Base-by-base conservation (phyloP, 2,329 filamentous ascomycete species). In the Xylaria sp. region DNA sequence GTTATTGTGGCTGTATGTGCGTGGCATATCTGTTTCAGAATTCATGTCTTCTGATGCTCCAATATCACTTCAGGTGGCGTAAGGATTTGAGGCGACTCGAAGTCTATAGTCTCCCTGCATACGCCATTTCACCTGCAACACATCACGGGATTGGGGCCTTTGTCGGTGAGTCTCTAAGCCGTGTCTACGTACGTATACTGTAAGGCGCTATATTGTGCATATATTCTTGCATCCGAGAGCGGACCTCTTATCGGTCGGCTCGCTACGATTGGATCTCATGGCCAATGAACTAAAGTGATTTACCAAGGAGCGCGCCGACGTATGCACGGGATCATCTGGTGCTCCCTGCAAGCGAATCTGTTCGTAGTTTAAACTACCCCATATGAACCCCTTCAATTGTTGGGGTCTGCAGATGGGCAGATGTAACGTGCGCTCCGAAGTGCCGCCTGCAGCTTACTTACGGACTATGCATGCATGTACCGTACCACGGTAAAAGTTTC, bases 191-290 rank as follows among this genome's bases (percentile, higher is more conserved):
- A 11, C 40, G 36, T 11, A 11, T 13, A 40, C 5, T 49, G 10
- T 7, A 17, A 48, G n/a, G 42, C 26, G 36, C 36, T 51, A 28
- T 49, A 9, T 51, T 31, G 26, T 62, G 57, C 65, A 66, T 60
- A 54, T 57, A 54, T 15, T 51, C 49, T 28, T 59, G 64, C 67
- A 65, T 69, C 67, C 65, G 65, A 69, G 53, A 67, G 60, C 60
- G 67, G 64, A 59, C 44, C 38, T 53, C 53, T 63, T 67, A 58
- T 58, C 54, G 53, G 20, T 53, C 59, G n/a, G 46, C 38, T 60
- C 17, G 36, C 33, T 62, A 38, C 17, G 44, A 26, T 28, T 11
- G n/a, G 31, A 28, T 15, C 6, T 40, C 42, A 23, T 31, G 53
- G 40, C 67, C 67, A 69, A 69, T 67, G 1, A 33, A 28, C 46